These are phyloP conservation scores for Colletotrichum sp. DNA, from an alignment of 2,329 filamentous ascomycete genomes.

Conservation along the genomic window DNA sequence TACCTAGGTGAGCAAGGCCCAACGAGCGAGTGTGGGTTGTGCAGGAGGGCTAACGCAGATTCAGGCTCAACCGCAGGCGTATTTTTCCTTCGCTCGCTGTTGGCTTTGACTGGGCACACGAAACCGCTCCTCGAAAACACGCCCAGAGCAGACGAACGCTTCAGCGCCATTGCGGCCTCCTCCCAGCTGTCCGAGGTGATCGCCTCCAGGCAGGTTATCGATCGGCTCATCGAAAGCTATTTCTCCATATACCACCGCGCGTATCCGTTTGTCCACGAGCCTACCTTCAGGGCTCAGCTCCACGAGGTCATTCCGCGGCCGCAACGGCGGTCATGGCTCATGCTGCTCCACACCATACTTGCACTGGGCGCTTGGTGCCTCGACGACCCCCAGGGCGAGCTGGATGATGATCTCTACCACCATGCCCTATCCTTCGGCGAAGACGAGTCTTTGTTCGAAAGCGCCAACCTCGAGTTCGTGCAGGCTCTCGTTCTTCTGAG, in stretches of 20 bases:
- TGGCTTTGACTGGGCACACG: constrained; percentile 28
- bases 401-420: constrained; percentile 34
- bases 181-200: constrained; percentile 24
- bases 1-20: constrained; percentile 29
- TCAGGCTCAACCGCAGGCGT: background rate
- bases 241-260: constrained; percentile 48
- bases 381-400: constrained; percentile 27
- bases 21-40: constrained; percentile 26
- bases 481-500: constrained; percentile 34
- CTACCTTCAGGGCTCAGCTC: constrained; percentile 44
- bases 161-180: constrained; percentile 13
- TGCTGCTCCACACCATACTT: constrained; percentile 41
- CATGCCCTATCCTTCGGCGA: constrained; percentile 30
- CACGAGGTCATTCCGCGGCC: constrained; percentile 36
- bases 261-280: constrained; percentile 52
- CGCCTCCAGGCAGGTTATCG: constrained; percentile 29
- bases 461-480: constrained; percentile 34
- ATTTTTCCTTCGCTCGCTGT: constrained; percentile 32
- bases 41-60: constrained; percentile 24
- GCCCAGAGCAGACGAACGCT: background rate
- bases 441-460: constrained; percentile 34
- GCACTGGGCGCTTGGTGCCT: constrained; percentile 41
- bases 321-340: constrained; percentile 33
- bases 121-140: background rate
- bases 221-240: constrained; percentile 39